Evolutionary conservation across 164 flowering plant species (phyloP).

Genomic region (Nymphaea colorata): DNA sequence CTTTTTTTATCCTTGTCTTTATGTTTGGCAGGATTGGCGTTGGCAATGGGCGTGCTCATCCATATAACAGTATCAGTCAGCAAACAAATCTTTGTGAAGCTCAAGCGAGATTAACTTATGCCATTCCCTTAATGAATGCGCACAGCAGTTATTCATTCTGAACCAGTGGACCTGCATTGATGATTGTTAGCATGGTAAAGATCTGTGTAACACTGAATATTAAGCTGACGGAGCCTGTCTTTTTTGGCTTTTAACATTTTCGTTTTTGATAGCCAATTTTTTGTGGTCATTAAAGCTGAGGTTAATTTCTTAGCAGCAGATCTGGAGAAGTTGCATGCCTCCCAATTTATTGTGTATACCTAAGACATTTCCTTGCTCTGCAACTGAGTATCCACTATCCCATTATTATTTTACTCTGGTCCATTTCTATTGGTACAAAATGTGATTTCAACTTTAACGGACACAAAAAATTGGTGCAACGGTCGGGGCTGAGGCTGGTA

Average conservation of each 20-base stretch:
- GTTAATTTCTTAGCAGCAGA: not conserved
- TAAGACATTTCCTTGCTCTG: not conserved
- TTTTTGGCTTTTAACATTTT: too few species aligned
- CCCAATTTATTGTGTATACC: not conserved
- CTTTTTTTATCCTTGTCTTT: too few species aligned
- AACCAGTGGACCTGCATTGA: too few species aligned
- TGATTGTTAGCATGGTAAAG: too few species aligned
- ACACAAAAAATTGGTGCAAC: too few species aligned
- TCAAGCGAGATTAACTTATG: conserved; percentile 34
- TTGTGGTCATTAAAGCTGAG: not conserved
- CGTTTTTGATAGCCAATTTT: too few species aligned
- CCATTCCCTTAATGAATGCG: too few species aligned
- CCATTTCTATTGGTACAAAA: too few species aligned
- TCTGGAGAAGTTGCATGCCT: not conserved
- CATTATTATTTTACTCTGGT: not conserved
- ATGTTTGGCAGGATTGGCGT: conserved; percentile 28
- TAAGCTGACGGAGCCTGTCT: too few species aligned
- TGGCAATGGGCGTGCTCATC: conserved; percentile 15
- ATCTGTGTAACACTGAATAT: too few species aligned
- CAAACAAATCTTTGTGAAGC: conserved; percentile 19
- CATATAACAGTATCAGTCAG: conserved; percentile 10
- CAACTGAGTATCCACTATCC: not conserved
- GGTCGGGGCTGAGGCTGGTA: too few species aligned
- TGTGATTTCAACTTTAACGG: not conserved
- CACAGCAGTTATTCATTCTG: too few species aligned